A percentile compares a stretch with the other conserved stretches of the same genome.
Evolutionary conservation across 345 rosid species (phyloP).

Genomic region (Atalantia buxifolia): DNA sequence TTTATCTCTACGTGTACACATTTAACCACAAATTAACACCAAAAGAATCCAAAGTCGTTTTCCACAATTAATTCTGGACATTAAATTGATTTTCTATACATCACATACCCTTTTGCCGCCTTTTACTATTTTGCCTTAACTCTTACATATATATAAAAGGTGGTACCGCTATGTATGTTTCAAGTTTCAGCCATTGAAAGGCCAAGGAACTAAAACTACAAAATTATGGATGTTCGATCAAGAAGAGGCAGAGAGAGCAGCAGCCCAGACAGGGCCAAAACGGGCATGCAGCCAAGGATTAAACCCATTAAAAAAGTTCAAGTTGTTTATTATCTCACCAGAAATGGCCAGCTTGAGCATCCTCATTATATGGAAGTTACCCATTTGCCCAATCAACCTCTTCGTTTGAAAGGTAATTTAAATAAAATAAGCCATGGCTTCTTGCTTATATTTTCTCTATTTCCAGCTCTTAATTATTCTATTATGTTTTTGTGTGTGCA

Average conservation of each 20-base stretch:
- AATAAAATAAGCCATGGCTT: background rate
- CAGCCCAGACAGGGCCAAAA: slow-evolving; percentile 39
- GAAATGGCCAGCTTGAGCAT: slow-evolving; percentile 91
- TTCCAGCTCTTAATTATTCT: background rate
- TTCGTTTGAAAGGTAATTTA: slow-evolving; percentile 67
- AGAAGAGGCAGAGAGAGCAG: slow-evolving; percentile 33
- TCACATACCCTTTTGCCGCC: background rate
- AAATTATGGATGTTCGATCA: slow-evolving; percentile 32
- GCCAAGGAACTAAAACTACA: background rate
- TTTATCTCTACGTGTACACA: background rate
- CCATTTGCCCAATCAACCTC: slow-evolving; percentile 59
- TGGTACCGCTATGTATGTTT: background rate
- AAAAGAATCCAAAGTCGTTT: slow-evolving; percentile 20
- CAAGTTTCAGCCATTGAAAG: background rate
- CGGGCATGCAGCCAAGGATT: slow-evolving; percentile 22
- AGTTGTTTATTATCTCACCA: slow-evolving; percentile 80
- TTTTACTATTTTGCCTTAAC: background rate
- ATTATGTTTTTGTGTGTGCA: background rate
- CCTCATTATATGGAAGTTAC: slow-evolving; percentile 88
- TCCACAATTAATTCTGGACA: background rate
- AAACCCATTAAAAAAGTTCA: slow-evolving; percentile 48
- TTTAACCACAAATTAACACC: background rate
- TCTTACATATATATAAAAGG: background rate
- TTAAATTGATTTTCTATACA: background rate
- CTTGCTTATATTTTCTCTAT: background rate